These are phyloP conservation scores for Ascochyta clinopodiicola DNA, from an alignment of 2,329 filamentous ascomycete genomes.

Conservation along the genomic window DNA sequence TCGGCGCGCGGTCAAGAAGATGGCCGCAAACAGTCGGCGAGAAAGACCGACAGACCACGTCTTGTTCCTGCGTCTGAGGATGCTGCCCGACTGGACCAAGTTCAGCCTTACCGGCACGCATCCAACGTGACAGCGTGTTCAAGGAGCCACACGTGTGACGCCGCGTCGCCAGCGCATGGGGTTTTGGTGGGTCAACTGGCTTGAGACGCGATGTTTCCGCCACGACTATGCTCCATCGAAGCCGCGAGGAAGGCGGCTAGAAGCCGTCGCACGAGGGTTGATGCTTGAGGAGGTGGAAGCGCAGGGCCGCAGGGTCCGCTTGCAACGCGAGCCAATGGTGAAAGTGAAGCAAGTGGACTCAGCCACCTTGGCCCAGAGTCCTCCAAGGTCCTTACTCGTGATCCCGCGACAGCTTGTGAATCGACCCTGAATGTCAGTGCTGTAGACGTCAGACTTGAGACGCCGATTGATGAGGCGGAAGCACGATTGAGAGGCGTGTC, in stretches of 20 bases:
- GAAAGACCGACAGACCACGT: constrained; percentile 14
- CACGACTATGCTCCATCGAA: constrained; percentile 21
- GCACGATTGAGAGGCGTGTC: constrained; percentile 36
- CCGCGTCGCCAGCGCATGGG: constrained; percentile 34
- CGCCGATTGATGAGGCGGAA: constrained; percentile 39
- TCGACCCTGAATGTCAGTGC: constrained; percentile 28
- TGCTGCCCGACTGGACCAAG: constrained; percentile 19
- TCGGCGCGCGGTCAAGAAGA: constrained; percentile 9
- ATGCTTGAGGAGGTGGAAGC: constrained; percentile 29
- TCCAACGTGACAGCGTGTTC: constrained; percentile 32
- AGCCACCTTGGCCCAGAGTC: constrained; percentile 17
- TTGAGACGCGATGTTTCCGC: constrained; percentile 31
- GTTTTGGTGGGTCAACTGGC: constrained; percentile 23
- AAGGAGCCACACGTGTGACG: constrained; percentile 23
- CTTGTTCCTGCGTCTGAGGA: constrained; percentile 38
- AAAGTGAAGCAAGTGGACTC: constrained; percentile 34
- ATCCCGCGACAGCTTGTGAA: constrained; percentile 29
- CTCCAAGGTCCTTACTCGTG: constrained; percentile 23
- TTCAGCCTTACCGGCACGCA: constrained; percentile 21
- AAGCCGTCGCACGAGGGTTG: constrained; percentile 24
- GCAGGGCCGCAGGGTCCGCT: constrained; percentile 18
- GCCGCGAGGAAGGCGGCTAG: constrained; percentile 32
- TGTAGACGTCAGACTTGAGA: constrained; percentile 38
- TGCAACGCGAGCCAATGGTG: constrained; percentile 25
- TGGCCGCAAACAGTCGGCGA: constrained; percentile 7